Evolutionary conservation across 148 eudicot genomes (phyloP).

Genomic region (Silene latifolia): DNA sequence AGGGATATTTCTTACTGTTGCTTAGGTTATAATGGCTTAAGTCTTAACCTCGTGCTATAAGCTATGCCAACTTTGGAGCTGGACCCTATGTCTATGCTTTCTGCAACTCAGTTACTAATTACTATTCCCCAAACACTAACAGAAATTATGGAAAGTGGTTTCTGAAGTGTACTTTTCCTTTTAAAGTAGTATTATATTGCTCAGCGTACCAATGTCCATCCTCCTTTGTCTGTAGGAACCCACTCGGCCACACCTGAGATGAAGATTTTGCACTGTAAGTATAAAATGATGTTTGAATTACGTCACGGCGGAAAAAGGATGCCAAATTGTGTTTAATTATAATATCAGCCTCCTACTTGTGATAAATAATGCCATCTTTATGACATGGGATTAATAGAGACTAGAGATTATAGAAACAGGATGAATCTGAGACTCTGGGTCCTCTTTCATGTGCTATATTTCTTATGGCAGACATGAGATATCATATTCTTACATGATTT

Average conservation of each 20-base stretch:
- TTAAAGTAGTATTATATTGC: conserved; percentile 11
- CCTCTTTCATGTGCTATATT: conserved; percentile 2
- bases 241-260: background rate
- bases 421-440: background rate
- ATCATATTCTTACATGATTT: conserved; percentile 4
- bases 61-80: conserved; percentile 15
- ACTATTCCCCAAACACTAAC: background rate
- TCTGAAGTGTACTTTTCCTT: conserved; percentile 5
- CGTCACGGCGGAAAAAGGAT: background rate
- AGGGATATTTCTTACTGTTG: background rate
- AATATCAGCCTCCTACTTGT: background rate
- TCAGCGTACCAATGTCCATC: conserved; percentile 9
- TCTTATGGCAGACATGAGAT: conserved; percentile 16
- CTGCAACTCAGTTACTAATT: conserved; percentile 5
- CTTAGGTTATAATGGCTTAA: conserved; percentile 5
- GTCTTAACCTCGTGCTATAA: conserved; percentile 6
- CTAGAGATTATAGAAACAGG: background rate
- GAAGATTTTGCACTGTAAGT: background rate
- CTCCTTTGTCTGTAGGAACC: conserved; percentile 10
- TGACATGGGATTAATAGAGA: conserved; percentile 7
- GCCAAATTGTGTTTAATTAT: conserved; percentile 9
- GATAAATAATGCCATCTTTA: conserved; percentile 4
- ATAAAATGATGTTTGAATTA: background rate
- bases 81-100: background rate
- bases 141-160: conserved; percentile 19